Percentiles rank a stretch among this genome's conserved stretches.
phyloP scores from a whole-genome alignment of 2,329 filamentous ascomycete genomes.

The Gremmenia infestans region DNA sequence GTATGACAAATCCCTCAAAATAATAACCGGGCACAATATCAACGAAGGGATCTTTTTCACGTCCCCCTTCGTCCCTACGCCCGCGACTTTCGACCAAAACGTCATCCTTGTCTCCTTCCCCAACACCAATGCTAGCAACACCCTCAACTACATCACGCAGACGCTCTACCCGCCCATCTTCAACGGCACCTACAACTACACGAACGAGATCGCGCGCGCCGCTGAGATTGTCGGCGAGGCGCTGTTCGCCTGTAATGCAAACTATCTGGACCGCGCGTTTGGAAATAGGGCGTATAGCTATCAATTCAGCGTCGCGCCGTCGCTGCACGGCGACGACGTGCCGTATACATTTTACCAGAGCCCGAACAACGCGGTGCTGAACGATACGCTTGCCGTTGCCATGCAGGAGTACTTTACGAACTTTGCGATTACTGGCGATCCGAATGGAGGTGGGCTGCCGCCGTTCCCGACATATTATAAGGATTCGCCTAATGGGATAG shows the following conservation, averaged over 20 bases:
- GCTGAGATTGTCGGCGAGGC: conserved; percentile 40
- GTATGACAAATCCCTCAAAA: conserved; percentile 39
- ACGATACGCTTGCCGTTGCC: conserved; percentile 27
- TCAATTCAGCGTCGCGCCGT: conserved; percentile 47
- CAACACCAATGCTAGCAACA: conserved; percentile 12
- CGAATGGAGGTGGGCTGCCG: conserved; percentile 23
- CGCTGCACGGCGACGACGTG: conserved; percentile 47
- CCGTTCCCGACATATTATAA: conserved; percentile 16
- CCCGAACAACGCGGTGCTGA: conserved; percentile 9
- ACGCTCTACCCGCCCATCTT: conserved; percentile 46
- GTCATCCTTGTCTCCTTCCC: conserved; percentile 13
- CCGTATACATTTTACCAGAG: conserved; percentile 47
- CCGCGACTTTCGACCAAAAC: conserved; percentile 10
- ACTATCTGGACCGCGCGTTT: conserved; percentile 43
- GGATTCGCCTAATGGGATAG: background rate
- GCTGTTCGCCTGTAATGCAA: conserved; percentile 46
- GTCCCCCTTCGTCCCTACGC: conserved; percentile 26
- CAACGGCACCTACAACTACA: conserved; percentile 39
- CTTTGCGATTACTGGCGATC: conserved; percentile 32
- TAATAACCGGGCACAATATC: conserved; percentile 42
- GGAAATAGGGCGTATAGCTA: conserved; percentile 44
- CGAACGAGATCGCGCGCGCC: conserved; percentile 37
- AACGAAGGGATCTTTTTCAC: conserved; percentile 40
- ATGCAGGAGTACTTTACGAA: conserved; percentile 35
- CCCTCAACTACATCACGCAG: conserved; percentile 38